Conservation (phyloP, 2,329 filamentous ascomycete genomes). For the Keithomyces neogunnii region DNA sequence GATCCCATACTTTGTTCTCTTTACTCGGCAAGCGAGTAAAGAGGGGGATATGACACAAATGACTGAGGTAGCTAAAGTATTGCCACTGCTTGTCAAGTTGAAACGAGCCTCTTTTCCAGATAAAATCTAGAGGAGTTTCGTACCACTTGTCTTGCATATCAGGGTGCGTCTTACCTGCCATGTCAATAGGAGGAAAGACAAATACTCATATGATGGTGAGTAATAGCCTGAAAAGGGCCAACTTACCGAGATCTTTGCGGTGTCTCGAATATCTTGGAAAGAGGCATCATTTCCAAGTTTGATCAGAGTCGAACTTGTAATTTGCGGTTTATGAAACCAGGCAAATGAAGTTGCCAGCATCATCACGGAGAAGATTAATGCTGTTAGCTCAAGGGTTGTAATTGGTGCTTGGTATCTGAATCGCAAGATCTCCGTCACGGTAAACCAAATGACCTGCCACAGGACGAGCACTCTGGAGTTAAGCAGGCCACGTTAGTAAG, state of each 20-base stretch:
- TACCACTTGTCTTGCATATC: slow-evolving; percentile 13
- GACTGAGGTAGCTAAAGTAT: slow-evolving; percentile 12
- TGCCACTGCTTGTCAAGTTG: slow-evolving; percentile 14
- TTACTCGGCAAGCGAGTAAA: slow-evolving; percentile 10
- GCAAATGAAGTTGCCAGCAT: slow-evolving; percentile 13
- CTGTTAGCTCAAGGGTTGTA: slow-evolving; percentile 18
- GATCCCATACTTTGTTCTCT: slow-evolving; percentile 11
- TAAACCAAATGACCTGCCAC: slow-evolving; percentile 18
- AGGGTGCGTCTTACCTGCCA: slow-evolving; percentile 14
- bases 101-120: slow-evolving; percentile 11
- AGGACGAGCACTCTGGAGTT: slow-evolving; percentile 11
- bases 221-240: too few species aligned
- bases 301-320: background rate
- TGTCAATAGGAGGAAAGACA: background rate
- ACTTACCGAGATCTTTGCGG: too few species aligned
- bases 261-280: too few species aligned
- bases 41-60: slow-evolving; percentile 11
- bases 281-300: too few species aligned
- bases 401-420: slow-evolving; percentile 13
- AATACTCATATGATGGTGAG: background rate
- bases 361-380: slow-evolving; percentile 15
- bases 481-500: background rate
- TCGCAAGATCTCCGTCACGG: slow-evolving; percentile 12
- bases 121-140: slow-evolving; percentile 24
- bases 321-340: slow-evolving; percentile 16